Base-by-base conservation (phyloP, 495 filamentous ascomycete species). In the Penicillium pulvis region DNA sequence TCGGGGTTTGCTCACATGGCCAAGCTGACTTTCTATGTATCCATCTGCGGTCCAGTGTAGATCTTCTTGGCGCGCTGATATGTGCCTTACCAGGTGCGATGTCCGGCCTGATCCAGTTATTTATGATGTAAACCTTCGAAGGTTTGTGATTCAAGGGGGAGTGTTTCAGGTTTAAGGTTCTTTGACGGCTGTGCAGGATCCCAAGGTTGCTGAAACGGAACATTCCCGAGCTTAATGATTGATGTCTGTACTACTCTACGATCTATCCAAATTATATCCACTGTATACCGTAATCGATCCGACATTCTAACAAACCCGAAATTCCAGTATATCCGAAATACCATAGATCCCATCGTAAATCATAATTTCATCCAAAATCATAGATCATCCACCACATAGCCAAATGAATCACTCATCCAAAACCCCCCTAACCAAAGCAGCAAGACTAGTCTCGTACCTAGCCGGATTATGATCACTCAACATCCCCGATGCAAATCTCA, bases 391-490 rank as follows among this genome's bases (percentile, higher is more conserved):
- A 36, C 3, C 4, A 23, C 20, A 1, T 23, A 23, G 20, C 20
- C 20, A 23, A 2, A 23, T 36, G 9, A 11, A 36, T 75, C 58
- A 78, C 56, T 74, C 71, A 66, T 80, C 79, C 59, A 84, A 69
- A 48, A 85, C 76, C 2, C 83, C 83, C 56, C 72, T 79, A 41
- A 70, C 71, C 61, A 86, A 70, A n/a, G 80, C 79, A 56, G 75
- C 78, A 56, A 87, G 66, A 60, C 77, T 81, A 30, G 73, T 81
- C 74, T 92, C 89, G 71, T 92, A 92, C 56, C 84, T 74, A 31
- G 81, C 87, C n/a, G 89, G 88, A 61, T 84, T 89, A 70, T 92
- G 89, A 71, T 92, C 88, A 53, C 81, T 78, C 73, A 92, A 75
- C 87, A 90, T 90, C 33, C 86, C 83, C 35, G 82, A 83, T 11